phyloP scores from a whole-genome alignment of 202 grass and related monocot species.

The Elaeis oleifera region DNA sequence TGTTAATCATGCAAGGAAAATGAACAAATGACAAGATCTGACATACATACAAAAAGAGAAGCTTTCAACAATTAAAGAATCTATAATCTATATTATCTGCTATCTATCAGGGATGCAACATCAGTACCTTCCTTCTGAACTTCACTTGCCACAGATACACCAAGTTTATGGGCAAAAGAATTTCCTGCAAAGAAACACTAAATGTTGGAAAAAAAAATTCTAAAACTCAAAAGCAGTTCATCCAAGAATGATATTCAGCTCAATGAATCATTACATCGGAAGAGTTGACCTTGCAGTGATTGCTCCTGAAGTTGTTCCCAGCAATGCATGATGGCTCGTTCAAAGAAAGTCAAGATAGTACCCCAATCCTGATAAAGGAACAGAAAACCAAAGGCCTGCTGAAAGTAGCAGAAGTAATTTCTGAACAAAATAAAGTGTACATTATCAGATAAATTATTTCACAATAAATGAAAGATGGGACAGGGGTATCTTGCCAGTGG shows the following conservation, averaged over 20 bases:
- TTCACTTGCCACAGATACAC: constrained; percentile 31
- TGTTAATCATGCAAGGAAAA: too few species aligned
- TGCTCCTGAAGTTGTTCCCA: constrained; percentile 48
- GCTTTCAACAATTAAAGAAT: too few species aligned
- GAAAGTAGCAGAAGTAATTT: too few species aligned
- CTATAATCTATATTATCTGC: too few species aligned
- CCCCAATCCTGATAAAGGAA: constrained; percentile 54
- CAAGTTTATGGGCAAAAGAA: constrained; percentile 21
- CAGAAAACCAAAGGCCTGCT: constrained; percentile 9
- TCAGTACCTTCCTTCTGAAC: constrained; percentile 36
- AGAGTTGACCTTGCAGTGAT: constrained; percentile 49
- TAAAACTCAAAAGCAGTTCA: not conserved
- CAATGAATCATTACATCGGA: not conserved
- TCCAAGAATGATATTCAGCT: not conserved
- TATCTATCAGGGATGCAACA: not conserved
- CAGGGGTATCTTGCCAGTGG: too few species aligned
- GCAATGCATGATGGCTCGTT: constrained; percentile 50
- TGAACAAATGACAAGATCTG: too few species aligned
- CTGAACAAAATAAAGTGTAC: too few species aligned
- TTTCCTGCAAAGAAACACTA: constrained; percentile 30
- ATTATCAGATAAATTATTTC: too few species aligned
- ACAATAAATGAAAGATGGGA: too few species aligned
- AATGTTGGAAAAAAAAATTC: not conserved
- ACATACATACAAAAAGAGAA: too few species aligned
- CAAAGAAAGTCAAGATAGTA: constrained; percentile 77